phyloP scores from a whole-genome alignment of 768 basidiomycete species.

The Termitomyces sp. region DNA sequence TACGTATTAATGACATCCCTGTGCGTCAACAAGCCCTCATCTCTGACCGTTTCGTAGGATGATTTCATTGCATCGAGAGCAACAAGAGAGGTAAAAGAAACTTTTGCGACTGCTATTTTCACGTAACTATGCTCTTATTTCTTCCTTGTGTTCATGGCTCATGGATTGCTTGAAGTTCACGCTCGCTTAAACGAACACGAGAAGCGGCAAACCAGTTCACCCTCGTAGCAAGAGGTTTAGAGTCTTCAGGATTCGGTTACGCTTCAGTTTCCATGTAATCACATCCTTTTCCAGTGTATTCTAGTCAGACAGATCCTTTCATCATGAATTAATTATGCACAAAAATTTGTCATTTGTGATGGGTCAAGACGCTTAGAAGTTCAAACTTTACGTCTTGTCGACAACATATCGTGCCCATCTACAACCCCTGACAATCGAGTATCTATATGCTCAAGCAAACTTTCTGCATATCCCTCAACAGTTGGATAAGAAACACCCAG shows the following conservation, averaged over 20 bases:
- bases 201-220: constrained; percentile 89
- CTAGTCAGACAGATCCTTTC: neutral
- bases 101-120: constrained; percentile 66
- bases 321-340: neutral
- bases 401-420: neutral
- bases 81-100: constrained; percentile 68
- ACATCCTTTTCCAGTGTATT: neutral
- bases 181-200: constrained; percentile 66
- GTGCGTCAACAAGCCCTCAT: neutral
- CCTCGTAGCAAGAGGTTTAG: constrained; percentile 76
- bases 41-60: constrained; percentile 35
- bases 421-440: neutral
- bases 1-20: constrained; percentile 22
- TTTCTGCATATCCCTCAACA: neutral
- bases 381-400: neutral
- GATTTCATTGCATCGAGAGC: constrained; percentile 75
- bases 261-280: constrained; percentile 57
- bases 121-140: constrained; percentile 38
- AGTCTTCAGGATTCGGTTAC: constrained; percentile 84
- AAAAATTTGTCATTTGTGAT: neutral
- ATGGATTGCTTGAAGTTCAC: constrained; percentile 40
- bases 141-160: neutral
- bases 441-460: neutral
- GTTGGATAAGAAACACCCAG: neutral
- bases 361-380: too few species aligned